These are phyloP conservation scores for Bretziella fagacearum DNA, from an alignment of 2,329 filamentous ascomycete genomes.

Conservation along the genomic window DNA sequence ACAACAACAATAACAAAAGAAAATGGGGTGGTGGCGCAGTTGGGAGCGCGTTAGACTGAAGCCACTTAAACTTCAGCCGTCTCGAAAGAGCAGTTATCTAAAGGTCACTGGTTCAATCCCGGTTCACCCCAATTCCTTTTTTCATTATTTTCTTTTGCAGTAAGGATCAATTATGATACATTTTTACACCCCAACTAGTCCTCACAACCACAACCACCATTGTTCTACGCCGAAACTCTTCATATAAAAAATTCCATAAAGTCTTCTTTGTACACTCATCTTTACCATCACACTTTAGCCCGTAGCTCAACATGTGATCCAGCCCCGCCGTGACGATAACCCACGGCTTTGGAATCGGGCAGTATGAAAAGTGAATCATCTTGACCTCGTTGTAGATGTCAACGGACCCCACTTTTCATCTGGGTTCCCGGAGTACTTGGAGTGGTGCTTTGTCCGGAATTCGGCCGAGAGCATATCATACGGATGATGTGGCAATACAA, in stretches of 20 bases:
- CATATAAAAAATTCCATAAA: slow-evolving; percentile 28
- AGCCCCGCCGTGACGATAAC: slow-evolving; percentile 17
- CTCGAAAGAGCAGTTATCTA: not conserved
- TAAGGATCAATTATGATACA: not conserved
- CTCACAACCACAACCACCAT: not conserved
- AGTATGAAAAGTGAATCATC: slow-evolving; percentile 27
- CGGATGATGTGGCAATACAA: slow-evolving; percentile 46
- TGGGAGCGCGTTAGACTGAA: slow-evolving; percentile 4
- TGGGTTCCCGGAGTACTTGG: slow-evolving; percentile 24
- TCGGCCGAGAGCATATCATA: slow-evolving; percentile 46
- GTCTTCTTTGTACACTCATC: slow-evolving; percentile 23
- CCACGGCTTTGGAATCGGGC: slow-evolving; percentile 37
- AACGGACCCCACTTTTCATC: slow-evolving; percentile 37
- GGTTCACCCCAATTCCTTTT: not conserved
- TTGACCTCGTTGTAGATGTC: slow-evolving; percentile 39
- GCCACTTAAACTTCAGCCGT: not conserved
- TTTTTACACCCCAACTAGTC: not conserved
- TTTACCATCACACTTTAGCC: slow-evolving; percentile 25
- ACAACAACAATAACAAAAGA: not conserved
- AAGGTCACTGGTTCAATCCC: slow-evolving; percentile 1
- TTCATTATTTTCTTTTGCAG: not conserved
- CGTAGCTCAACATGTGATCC: slow-evolving; percentile 4
- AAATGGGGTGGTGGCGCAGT: slow-evolving; percentile 1
- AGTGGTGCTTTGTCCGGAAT: slow-evolving; percentile 36
- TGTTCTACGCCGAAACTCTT: slow-evolving; percentile 23